A percentile compares a stretch with the other conserved stretches of the same genome.
phyloP scores from a whole-genome alignment of 768 basidiomycete genomes.

The Pisolithus orientalis region DNA sequence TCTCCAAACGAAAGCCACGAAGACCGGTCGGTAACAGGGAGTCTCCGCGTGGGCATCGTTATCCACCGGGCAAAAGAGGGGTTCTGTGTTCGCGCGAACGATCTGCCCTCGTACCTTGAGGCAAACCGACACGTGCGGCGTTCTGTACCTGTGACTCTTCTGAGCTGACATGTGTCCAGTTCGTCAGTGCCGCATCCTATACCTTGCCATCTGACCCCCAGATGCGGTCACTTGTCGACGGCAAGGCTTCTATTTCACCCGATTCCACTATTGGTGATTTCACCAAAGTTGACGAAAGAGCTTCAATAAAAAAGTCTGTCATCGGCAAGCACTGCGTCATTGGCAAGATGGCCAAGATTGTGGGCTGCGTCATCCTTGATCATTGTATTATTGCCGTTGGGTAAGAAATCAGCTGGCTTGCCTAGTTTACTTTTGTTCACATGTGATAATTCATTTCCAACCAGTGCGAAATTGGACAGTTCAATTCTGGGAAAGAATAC shows the following conservation, averaged over 20 bases:
- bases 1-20: constrained; percentile 39
- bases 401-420: constrained; percentile 30
- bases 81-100: constrained; percentile 69
- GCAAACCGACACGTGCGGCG: constrained; percentile 67
- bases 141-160: neutral
- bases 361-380: constrained; percentile 79
- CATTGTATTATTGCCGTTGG: constrained; percentile 87
- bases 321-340: constrained; percentile 81
- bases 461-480: constrained; percentile 69
- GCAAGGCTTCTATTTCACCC: constrained; percentile 74
- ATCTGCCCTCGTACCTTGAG: constrained; percentile 69
- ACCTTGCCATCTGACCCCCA: constrained; percentile 54
- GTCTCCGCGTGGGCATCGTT: constrained; percentile 59
- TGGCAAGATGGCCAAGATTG: constrained; percentile 78
- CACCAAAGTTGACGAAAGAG: constrained; percentile 74
- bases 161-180: constrained; percentile 26
- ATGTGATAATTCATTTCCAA: constrained; percentile 1
- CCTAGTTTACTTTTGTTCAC: constrained; percentile 2
- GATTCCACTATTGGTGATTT: constrained; percentile 82
- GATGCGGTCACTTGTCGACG: constrained; percentile 64
- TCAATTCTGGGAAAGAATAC: constrained; percentile 74
- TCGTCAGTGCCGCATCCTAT: constrained; percentile 47
- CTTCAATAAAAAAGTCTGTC: constrained; percentile 72
- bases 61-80: constrained; percentile 50
- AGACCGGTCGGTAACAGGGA: constrained; percentile 31